phyloP scores from a whole-genome alignment of 225 moss, liverwort and hornwort species.

The Pleurozium schreberi region DNA sequence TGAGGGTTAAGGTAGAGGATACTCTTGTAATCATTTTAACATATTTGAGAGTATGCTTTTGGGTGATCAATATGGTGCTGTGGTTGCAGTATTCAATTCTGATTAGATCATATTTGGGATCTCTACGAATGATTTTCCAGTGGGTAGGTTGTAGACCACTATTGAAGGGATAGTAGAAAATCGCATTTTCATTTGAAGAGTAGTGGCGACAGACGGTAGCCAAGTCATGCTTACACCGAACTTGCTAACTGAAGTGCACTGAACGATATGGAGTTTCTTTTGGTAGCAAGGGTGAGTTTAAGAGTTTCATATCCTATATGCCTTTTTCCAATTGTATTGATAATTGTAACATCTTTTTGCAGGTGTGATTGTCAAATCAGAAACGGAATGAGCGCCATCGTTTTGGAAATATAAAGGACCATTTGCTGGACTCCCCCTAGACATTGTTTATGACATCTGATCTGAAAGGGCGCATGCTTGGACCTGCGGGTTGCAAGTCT shows the following conservation, averaged over 20 bases:
- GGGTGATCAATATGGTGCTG: too few species aligned
- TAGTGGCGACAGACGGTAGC: background rate
- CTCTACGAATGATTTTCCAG: background rate
- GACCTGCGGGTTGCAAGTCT: conserved; percentile 42
- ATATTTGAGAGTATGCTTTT: too few species aligned
- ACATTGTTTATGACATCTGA: conserved; percentile 22
- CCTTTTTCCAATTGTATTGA: background rate
- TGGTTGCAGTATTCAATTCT: background rate
- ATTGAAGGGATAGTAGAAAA: too few species aligned
- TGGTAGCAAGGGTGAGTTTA: background rate
- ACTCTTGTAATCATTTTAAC: too few species aligned
- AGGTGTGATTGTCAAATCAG: background rate
- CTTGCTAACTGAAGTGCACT: background rate
- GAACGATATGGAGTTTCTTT: background rate
- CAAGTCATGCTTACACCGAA: background rate
- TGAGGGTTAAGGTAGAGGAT: background rate
- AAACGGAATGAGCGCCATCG: background rate
- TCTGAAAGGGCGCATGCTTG: conserved; percentile 43
- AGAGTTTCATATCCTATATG: background rate
- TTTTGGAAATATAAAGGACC: background rate
- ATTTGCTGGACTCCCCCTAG: background rate
- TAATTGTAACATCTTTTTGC: background rate
- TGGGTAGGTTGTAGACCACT: background rate
- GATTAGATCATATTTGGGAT: background rate
- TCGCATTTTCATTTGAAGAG: too few species aligned